Evolutionary conservation across 495 filamentous ascomycete genomes (phyloP).

Genomic region (Aspergillus avenaceus): DNA sequence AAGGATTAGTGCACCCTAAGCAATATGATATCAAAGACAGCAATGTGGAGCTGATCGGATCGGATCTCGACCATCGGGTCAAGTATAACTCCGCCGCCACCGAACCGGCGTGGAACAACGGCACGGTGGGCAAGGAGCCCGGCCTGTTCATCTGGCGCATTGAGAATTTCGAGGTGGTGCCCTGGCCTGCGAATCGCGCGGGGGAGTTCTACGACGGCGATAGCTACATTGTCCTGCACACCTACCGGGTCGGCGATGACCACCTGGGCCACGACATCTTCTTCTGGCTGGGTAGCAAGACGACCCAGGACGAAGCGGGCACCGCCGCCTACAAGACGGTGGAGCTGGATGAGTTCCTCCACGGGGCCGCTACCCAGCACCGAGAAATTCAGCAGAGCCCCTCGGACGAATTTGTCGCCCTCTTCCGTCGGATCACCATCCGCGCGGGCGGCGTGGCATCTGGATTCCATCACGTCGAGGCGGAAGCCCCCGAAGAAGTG

Average conservation of each 20-base stretch:
- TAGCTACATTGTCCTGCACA: conserved; percentile 58
- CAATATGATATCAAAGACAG: conserved; percentile 60
- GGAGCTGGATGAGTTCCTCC: conserved; percentile 60
- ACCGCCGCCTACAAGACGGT: conserved; percentile 64
- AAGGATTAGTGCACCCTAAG: conserved; percentile 53
- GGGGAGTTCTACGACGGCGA: conserved; percentile 61
- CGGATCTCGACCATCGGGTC: conserved; percentile 56
- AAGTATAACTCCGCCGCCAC: conserved; percentile 57
- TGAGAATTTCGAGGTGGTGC: conserved; percentile 56
- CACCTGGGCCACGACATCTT: conserved; percentile 54
- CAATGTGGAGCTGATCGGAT: conserved; percentile 58
- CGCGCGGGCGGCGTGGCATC: conserved; percentile 54
- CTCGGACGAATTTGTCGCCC: conserved; percentile 51
- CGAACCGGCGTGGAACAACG: conserved; percentile 60
- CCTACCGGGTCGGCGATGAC: conserved; percentile 47
- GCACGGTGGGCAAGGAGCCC: conserved; percentile 37
- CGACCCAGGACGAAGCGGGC: conserved; percentile 59
- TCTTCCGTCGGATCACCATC: conserved; percentile 54
- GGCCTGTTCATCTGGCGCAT: conserved; percentile 59
- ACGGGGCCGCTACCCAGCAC: conserved; percentile 55
- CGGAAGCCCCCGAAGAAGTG: conserved; percentile 34
- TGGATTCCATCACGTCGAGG: conserved; percentile 57
- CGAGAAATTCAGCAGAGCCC: conserved; percentile 53
- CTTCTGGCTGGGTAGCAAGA: conserved; percentile 59
- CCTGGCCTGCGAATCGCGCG: conserved; percentile 48